phyloP scores from a whole-genome alignment of 108 stramenopile genomes.

The Mediolabrus comicus region DNA sequence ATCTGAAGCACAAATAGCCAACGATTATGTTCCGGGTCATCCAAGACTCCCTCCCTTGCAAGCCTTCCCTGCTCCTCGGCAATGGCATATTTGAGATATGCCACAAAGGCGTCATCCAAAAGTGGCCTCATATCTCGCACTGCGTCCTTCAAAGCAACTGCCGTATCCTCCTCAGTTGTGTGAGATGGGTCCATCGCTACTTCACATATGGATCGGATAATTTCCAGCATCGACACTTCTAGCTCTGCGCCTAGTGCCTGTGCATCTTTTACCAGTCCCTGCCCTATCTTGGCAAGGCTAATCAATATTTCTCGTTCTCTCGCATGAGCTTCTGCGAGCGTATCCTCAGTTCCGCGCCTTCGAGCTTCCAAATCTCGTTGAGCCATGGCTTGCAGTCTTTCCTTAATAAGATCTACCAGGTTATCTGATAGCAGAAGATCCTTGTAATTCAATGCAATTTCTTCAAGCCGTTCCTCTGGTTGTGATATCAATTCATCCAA shows the following conservation, averaged over 20 bases:
- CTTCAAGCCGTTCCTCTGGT: slow-evolving; percentile 77
- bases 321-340: slow-evolving; percentile 44
- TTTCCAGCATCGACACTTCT: slow-evolving; percentile 81
- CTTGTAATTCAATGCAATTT: slow-evolving; percentile 78
- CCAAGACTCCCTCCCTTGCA: slow-evolving; percentile 65
- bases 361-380: slow-evolving; percentile 65
- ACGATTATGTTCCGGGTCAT: slow-evolving; percentile 84
- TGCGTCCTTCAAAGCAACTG: slow-evolving; percentile 77
- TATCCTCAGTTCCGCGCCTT: slow-evolving; percentile 36
- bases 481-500: slow-evolving; percentile 75
- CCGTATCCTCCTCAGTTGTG: slow-evolving; percentile 78
- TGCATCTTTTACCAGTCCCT: slow-evolving; percentile 74
- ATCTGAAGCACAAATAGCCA: slow-evolving; percentile 87
- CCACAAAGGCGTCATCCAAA: slow-evolving; percentile 84
- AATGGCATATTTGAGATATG: slow-evolving; percentile 88
- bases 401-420: slow-evolving; percentile 64
- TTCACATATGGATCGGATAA: slow-evolving; percentile 84
- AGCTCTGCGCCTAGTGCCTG: slow-evolving; percentile 78
- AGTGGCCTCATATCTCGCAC: slow-evolving; percentile 86
- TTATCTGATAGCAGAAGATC: slow-evolving; percentile 85
- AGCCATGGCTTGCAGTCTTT: slow-evolving; percentile 64
- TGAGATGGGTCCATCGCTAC: slow-evolving; percentile 88
- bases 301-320: slow-evolving; percentile 72
- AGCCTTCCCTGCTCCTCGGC: slow-evolving; percentile 85
- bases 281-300: slow-evolving; percentile 66